Evolutionary conservation across 495 filamentous ascomycete species (phyloP).

Genomic region (Tricharina praecox): DNA sequence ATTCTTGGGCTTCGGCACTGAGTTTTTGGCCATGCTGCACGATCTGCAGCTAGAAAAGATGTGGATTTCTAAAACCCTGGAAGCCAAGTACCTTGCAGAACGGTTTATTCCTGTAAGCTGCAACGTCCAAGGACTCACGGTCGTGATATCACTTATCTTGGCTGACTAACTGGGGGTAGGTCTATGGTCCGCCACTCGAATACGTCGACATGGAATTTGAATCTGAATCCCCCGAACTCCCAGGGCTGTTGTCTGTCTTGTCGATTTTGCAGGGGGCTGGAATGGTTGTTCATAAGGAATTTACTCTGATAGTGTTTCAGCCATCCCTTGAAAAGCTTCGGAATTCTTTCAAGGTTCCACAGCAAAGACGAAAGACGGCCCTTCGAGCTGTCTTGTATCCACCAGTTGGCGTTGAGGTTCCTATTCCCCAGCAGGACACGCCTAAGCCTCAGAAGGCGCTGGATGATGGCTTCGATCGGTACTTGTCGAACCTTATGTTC

Average conservation of each 20-base stretch:
- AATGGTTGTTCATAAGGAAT: conserved; percentile 17
- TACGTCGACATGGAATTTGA: conserved; percentile 21
- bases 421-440: not conserved
- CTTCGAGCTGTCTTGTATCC: conserved; percentile 24
- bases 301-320: conserved; percentile 24
- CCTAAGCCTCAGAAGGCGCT: not conserved
- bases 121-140: no score
- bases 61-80: conserved; percentile 32
- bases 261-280: conserved; percentile 20
- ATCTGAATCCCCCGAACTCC: conserved; percentile 7
- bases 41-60: conserved; percentile 18
- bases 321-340: conserved; percentile 21
- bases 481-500: conserved; percentile 2
- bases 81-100: conserved; percentile 27
- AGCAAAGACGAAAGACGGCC: conserved; percentile 17
- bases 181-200: conserved; percentile 17
- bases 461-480: not conserved
- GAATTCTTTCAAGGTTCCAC: conserved; percentile 19
- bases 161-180: no score
- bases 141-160: no score
- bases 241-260: conserved; percentile 19
- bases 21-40: conserved; percentile 20
- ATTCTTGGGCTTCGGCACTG: conserved; percentile 28
- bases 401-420: conserved; percentile 11
- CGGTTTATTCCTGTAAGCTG: conserved; percentile 28